Evolutionary conservation across 75 land plant species (phyloP), one percentile per base, ranked within the genome.

Genomic region (Picea sitchensis): DNA sequence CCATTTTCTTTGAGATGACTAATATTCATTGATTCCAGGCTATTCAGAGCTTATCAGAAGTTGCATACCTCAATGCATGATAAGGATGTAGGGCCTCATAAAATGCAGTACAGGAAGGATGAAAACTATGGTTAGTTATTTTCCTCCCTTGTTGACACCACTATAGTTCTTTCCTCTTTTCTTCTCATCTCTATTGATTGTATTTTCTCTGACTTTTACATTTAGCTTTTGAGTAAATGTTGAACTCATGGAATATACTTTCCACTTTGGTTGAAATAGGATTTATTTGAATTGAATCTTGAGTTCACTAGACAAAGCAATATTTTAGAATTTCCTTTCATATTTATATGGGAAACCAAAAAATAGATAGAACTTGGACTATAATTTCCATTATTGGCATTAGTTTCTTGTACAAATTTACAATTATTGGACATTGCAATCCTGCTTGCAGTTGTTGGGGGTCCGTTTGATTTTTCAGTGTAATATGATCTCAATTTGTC

Each of bases 51-150:
- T 15, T 97, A 93, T 80, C 91, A 97, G 65, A 91, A 83, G 38
- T 79, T 97, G 75, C 89, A 95, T 85, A 89, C 84, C 58, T 93
- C 96, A 3, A 97, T 97, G 96, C 98, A 95, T 80, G 88, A 86
- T 76, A 87, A 79, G 75, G 88, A 73, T 60, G 77, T 72, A 65
- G 98, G 94, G 5, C 86, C 93, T 18, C 94, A 95, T 82, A 96
- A 89, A 80, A 97, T 96, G 81, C 99, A 97, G 79, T 97, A 90
- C 82, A 89, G 96, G 86, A 88, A 92, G 81, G 98, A 97, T 86
- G 98, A 90, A 82, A 82, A 95, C 77, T 89, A 91, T 84, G 99
- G 99, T 97, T 2, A n/a, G 65, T 30, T 63, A 36, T 63, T 14
- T 56, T 21, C 61, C 17, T 54, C 77, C 15, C 15, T 18, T 15